Evolutionary conservation across 2,329 filamentous ascomycete species (phyloP).

Genomic region (Colletotrichum zoysiae): DNA sequence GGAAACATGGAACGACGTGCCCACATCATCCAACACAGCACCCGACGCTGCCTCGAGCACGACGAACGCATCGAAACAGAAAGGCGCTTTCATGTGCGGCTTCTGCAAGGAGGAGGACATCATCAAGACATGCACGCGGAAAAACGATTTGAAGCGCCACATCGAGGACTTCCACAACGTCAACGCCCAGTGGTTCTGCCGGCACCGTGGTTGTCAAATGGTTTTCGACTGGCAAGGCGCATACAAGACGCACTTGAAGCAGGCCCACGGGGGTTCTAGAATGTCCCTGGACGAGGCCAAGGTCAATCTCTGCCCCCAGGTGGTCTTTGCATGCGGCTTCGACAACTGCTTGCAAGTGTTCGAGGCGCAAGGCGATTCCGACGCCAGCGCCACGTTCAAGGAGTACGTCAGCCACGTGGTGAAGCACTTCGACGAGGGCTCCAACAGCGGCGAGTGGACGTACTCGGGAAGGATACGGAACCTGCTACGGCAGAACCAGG

Average conservation of each 20-base stretch:
- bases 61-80: constrained; percentile 51
- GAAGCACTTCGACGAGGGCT: constrained; percentile 60
- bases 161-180: constrained; percentile 63
- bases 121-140: constrained; percentile 58
- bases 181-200: constrained; percentile 61
- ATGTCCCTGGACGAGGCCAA: constrained; percentile 58
- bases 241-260: constrained; percentile 61
- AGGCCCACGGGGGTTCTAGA: constrained; percentile 57
- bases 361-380: constrained; percentile 56
- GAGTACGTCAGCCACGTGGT: constrained; percentile 61
- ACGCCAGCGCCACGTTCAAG: constrained; percentile 56
- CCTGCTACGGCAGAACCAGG: constrained; percentile 55
- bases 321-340: constrained; percentile 63
- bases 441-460: constrained; percentile 57
- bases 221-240: constrained; percentile 63
- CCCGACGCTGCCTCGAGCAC: constrained; percentile 45
- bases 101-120: constrained; percentile 59
- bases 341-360: constrained; percentile 59
- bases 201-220: constrained; percentile 57
- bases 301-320: constrained; percentile 59
- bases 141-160: constrained; percentile 63
- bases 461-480: constrained; percentile 61
- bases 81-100: constrained; percentile 54
- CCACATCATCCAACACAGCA: constrained; percentile 21
- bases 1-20: constrained; percentile 35